A percentile compares a stretch with the other conserved stretches of the same genome.
Evolutionary conservation across 805 yeast genomes (phyloP).

Genomic region (Candida boidinii): DNA sequence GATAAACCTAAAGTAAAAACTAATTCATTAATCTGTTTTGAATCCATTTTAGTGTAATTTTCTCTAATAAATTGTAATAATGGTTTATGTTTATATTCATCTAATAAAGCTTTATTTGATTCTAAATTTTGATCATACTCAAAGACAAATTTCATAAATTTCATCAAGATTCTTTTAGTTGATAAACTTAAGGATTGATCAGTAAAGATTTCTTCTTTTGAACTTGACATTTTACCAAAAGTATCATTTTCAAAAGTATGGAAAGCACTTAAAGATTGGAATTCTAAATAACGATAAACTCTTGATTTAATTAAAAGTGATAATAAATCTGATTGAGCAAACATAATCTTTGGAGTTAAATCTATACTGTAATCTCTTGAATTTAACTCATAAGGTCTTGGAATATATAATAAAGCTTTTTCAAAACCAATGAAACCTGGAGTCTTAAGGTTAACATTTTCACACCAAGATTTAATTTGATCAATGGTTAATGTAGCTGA

Average conservation of each 20-base stretch:
- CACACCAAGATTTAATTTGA: constrained; percentile 78
- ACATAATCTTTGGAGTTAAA: constrained; percentile 76
- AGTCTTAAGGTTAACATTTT: constrained; percentile 45
- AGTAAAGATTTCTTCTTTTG: constrained; percentile 91
- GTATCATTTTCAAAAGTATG: constrained; percentile 92
- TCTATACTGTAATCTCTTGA: constrained; percentile 83
- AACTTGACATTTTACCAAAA: constrained; percentile 76
- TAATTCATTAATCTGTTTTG: constrained; percentile 73
- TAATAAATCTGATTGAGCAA: constrained; percentile 84
- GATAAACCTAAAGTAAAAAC: constrained; percentile 82
- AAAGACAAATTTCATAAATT: constrained; percentile 79
- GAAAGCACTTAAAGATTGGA: constrained; percentile 79
- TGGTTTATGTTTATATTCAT: constrained; percentile 44
- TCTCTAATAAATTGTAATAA: constrained; percentile 51
- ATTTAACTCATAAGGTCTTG: constrained; percentile 46
- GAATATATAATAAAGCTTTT: constrained; percentile 76
- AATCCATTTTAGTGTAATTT: constrained; percentile 62
- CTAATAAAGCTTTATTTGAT: constrained; percentile 33
- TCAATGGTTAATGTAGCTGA: constrained; percentile 81
- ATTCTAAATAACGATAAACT: constrained; percentile 86
- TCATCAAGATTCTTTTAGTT: constrained; percentile 82
- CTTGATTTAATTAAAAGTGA: constrained; percentile 73
- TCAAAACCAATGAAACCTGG: constrained; percentile 25
- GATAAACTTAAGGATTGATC: constrained; percentile 68
- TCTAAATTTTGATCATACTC: constrained; percentile 55